These are phyloP conservation scores for Eucalyptus guilfoylei DNA, from an alignment of 345 rosid species.

Conservation along the genomic window DNA sequence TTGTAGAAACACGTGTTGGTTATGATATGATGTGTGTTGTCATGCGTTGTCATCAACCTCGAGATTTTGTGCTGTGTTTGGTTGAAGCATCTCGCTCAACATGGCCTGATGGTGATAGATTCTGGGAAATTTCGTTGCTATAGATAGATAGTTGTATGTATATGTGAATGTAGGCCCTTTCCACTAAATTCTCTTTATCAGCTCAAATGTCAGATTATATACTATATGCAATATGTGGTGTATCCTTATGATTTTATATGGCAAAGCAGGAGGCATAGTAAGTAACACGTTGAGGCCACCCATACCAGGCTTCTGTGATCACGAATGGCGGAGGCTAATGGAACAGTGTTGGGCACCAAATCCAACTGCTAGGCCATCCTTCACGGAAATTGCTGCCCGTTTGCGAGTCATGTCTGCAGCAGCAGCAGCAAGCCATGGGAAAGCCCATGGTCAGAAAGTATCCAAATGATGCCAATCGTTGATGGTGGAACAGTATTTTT, in stretches of 20 bases:
- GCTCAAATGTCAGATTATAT: background rate
- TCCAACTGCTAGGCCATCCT: conserved; percentile 61
- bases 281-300: conserved; percentile 68
- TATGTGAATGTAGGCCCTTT: background rate
- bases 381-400: conserved; percentile 59
- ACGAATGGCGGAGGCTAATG: conserved; percentile 69
- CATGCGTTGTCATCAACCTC: background rate
- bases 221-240: background rate
- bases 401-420: conserved; percentile 42
- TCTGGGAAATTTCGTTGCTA: background rate
- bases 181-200: background rate
- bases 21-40: background rate
- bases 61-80: background rate
- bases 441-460: background rate
- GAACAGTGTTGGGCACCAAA: conserved; percentile 85
- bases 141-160: background rate
- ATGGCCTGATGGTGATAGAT: background rate
- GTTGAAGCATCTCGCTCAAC: background rate
- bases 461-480: background rate
- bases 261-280: conserved; percentile 66
- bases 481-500: background rate
- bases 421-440: conserved; percentile 4
- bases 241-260: background rate
- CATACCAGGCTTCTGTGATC: conserved; percentile 54
- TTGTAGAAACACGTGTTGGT: background rate